Evolutionary conservation across 352 stramenopile species (phyloP).

Genomic region (Achlya hypogyna): DNA sequence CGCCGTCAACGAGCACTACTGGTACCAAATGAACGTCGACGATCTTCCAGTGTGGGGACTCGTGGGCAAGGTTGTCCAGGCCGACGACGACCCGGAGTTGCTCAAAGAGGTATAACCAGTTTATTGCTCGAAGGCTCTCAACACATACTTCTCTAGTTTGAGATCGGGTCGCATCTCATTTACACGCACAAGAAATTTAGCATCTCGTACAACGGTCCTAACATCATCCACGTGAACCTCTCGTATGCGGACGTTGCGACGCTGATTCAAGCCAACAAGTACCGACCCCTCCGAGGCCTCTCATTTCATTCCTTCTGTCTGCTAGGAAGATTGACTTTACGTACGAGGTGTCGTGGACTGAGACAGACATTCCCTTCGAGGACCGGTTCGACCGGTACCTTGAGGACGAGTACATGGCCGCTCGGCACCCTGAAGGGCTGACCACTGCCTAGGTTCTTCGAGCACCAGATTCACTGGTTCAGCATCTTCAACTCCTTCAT

Average conservation of each 20-base stretch:
- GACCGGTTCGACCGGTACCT: conserved; percentile 97
- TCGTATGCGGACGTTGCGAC: conserved; percentile 88
- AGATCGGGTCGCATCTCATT: conserved; percentile 76
- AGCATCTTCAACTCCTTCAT: conserved; percentile 97
- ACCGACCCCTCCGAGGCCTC: not conserved
- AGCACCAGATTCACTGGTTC: conserved; percentile 99
- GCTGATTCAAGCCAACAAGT: conserved; percentile 79
- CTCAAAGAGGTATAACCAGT: conserved; percentile 66
- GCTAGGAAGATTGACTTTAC: conserved; percentile 86
- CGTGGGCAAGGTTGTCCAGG: conserved; percentile 94
- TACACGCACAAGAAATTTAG: conserved; percentile 96
- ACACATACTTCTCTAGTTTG: conserved; percentile 31
- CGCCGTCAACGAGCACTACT: conserved; percentile 94
- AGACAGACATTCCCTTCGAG: conserved; percentile 90
- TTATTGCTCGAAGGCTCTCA: not conserved
- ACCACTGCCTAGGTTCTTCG: conserved; percentile 87
- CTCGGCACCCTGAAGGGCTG: not conserved
- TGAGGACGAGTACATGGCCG: conserved; percentile 83
- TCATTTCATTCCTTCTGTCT: not conserved
- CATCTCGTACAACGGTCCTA: conserved; percentile 94
- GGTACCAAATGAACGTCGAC: conserved; percentile 99
- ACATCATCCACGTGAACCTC: conserved; percentile 98
- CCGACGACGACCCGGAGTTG: conserved; percentile 69
- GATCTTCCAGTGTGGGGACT: conserved; percentile 98
- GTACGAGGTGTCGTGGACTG: conserved; percentile 89